These are phyloP conservation scores for Ophiostoma quercus DNA, from an alignment of 2,329 filamentous ascomycete genomes.

Conservation along the genomic window DNA sequence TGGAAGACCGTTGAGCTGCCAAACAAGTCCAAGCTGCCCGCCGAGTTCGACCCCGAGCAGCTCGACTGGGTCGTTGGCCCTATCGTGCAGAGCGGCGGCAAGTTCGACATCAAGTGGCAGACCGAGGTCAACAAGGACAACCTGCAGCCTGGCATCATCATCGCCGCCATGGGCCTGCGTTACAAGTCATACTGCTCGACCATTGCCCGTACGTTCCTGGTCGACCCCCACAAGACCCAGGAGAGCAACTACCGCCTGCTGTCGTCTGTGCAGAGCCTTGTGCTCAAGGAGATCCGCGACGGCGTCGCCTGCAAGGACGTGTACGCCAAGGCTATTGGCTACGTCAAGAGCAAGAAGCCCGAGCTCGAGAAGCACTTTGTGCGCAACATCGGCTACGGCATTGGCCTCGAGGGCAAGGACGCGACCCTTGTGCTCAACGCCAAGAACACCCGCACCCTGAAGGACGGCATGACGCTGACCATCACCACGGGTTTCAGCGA, in stretches of 20 bases:
- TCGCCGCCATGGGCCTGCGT: constrained; percentile 83
- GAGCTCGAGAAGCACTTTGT: constrained; percentile 93
- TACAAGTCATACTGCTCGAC: constrained; percentile 95
- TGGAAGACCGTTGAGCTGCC: constrained; percentile 74
- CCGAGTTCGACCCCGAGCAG: constrained; percentile 79
- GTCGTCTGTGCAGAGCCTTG: constrained; percentile 75
- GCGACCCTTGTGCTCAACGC: constrained; percentile 74
- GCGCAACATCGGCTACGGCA: constrained; percentile 85
- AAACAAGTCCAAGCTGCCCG: constrained; percentile 68
- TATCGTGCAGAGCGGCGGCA: constrained; percentile 89
- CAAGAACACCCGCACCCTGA: constrained; percentile 77
- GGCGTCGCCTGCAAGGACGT: constrained; percentile 83
- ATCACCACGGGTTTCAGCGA: constrained; percentile 87
- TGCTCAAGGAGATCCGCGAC: constrained; percentile 85
- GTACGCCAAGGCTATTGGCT: constrained; percentile 75
- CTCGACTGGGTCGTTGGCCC: constrained; percentile 93
- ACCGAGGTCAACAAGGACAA: constrained; percentile 73
- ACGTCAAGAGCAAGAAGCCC: constrained; percentile 85
- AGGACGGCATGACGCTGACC: constrained; percentile 95
- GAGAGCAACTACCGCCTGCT: constrained; percentile 92
- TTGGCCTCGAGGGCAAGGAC: constrained; percentile 89
- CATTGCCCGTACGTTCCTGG: constrained; percentile 88
- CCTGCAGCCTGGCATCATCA: constrained; percentile 86
- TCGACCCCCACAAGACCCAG: constrained; percentile 94
- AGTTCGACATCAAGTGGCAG: constrained; percentile 82